Conservation (phyloP, 768 basidiomycete genomes). For the Trametes meyenii region DNA sequence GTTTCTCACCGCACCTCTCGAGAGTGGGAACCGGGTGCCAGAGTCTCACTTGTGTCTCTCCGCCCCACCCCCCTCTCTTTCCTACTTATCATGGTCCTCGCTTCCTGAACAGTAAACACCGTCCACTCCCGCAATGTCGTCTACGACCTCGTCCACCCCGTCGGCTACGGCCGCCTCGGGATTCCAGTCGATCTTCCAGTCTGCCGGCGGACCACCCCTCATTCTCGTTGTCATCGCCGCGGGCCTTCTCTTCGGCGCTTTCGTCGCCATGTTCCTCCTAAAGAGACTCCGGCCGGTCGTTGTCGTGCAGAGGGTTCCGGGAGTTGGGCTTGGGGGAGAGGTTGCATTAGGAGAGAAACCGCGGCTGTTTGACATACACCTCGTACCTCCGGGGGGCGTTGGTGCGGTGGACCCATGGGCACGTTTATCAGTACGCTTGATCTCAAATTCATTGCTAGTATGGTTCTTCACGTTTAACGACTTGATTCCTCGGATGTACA, state of each 20-base stretch:
- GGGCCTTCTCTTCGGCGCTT: constrained; percentile 26
- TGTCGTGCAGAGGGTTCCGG: constrained; percentile 7
- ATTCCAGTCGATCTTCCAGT: constrained; percentile 21
- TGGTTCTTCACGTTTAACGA: not conserved
- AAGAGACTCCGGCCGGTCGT: constrained; percentile 22
- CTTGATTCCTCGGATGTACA: not conserved
- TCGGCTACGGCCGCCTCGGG: not conserved
- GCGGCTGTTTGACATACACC: constrained; percentile 17
- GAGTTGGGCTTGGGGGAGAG: not conserved
- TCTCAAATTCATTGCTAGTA: not conserved
- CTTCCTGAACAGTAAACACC: constrained; percentile 7
- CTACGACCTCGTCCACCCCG: not conserved
- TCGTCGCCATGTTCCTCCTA: constrained; percentile 23
- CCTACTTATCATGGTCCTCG: not conserved
- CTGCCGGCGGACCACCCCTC: constrained; percentile 26
- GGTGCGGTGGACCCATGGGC: not conserved
- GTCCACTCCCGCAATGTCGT: not conserved
- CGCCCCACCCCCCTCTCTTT: not conserved
- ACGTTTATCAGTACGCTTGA: not conserved
- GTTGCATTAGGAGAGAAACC: constrained; percentile 20
- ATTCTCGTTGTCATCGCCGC: constrained; percentile 31
- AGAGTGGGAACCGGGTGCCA: not conserved
- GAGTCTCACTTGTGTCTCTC: not conserved
- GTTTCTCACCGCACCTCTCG: constrained; percentile 7
- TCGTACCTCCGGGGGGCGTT: not conserved